Evolutionary conservation across 495 filamentous ascomycete species (phyloP).

Genomic region (Daldinia vernicosa): DNA sequence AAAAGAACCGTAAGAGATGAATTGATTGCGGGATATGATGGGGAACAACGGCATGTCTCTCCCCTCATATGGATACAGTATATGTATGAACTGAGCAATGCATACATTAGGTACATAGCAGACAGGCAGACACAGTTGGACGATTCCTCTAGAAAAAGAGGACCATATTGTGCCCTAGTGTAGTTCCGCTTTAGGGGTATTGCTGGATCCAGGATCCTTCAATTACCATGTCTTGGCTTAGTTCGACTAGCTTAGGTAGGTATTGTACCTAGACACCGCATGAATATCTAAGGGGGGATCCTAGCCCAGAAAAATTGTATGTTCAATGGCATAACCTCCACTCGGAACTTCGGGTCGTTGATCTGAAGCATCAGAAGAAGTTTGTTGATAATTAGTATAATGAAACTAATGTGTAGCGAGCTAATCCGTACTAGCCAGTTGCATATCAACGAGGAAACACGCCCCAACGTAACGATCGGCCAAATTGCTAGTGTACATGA

Average conservation of each 20-base stretch:
- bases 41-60: neutral
- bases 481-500: constrained; percentile 14
- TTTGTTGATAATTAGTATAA: neutral
- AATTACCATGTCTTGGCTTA: constrained; percentile 39
- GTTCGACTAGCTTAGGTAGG: constrained; percentile 21
- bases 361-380: constrained; percentile 13
- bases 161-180: constrained; percentile 32
- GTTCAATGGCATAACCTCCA: constrained; percentile 18
- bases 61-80: neutral
- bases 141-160: constrained; percentile 23
- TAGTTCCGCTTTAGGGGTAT: constrained; percentile 38
- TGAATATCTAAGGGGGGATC: constrained; percentile 27
- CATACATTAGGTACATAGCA: neutral
- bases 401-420: neutral
- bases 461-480: constrained; percentile 3
- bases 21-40: constrained; percentile 11
- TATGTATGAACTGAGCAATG: constrained; percentile 13
- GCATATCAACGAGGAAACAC: neutral
- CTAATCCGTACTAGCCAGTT: neutral
- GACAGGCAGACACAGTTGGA: neutral
- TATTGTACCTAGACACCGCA: constrained; percentile 9
- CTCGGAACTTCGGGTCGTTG: constrained; percentile 33
- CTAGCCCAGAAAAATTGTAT: constrained; percentile 6
- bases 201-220: constrained; percentile 40
- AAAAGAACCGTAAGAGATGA: constrained; percentile 20